These are phyloP conservation scores for Hordeum pubiflorum DNA, from an alignment of 202 grass and related monocot species.

Conservation along the genomic window DNA sequence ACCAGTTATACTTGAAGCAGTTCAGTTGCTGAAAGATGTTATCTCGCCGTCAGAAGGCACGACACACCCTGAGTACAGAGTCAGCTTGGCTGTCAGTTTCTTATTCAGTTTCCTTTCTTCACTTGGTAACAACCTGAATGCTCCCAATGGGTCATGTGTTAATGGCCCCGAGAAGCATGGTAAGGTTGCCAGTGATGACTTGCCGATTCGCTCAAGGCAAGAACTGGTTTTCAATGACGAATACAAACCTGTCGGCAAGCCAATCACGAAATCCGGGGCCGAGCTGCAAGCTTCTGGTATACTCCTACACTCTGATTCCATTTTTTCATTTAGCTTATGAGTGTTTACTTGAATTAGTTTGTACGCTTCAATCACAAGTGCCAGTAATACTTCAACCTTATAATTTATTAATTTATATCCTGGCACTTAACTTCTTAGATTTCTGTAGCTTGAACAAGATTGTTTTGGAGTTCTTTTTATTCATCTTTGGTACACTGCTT, in stretches of 20 bases:
- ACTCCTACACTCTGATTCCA: background rate
- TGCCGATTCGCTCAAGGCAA: constrained; percentile 49
- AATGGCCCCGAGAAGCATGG: background rate
- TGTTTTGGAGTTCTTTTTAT: background rate
- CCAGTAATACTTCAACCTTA: too few relatives aligned
- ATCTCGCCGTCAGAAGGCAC: constrained; percentile 46
- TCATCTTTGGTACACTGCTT: background rate
- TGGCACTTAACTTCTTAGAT: background rate
- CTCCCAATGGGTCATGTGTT: background rate
- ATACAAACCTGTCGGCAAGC: constrained; percentile 55
- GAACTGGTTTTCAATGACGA: constrained; percentile 48
- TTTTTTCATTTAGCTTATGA: background rate
- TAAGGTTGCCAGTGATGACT: constrained; percentile 11
- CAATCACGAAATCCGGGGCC: constrained; percentile 54
- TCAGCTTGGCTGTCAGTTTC: constrained; percentile 53
- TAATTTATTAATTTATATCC: background rate
- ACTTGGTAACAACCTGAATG: constrained; percentile 21
- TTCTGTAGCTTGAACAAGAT: background rate
- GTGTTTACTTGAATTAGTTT: background rate
- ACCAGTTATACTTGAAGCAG: constrained; percentile 49
- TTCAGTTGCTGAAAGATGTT: constrained; percentile 44
- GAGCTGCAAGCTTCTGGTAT: constrained; percentile 84
- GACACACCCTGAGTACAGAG: constrained; percentile 47
- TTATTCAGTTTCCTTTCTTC: constrained; percentile 65
- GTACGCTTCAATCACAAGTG: background rate